Evolutionary conservation across 306 rosid species (phyloP).

Genomic region (Dalbergia cultrata): DNA sequence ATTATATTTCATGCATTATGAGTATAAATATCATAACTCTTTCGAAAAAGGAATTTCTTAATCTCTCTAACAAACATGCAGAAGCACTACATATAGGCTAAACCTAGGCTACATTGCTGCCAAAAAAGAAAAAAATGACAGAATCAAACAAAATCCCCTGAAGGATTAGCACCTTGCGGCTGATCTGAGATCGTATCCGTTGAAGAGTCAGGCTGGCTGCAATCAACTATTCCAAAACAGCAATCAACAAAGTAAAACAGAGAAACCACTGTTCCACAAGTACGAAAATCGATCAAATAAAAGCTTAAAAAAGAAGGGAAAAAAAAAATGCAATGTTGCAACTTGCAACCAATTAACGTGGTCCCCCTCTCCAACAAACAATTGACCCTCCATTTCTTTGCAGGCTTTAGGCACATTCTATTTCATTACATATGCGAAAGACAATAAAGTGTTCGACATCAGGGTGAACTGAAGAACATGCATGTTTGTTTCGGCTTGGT

Average conservation of each 20-base stretch:
- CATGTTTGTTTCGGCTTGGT: no score
- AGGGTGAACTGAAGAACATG: no score
- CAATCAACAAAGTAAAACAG: neutral
- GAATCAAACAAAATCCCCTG: neutral
- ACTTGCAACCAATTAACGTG: neutral
- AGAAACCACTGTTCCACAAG: neutral
- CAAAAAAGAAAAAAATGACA: no score
- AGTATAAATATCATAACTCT: no score
- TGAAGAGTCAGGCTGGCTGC: neutral
- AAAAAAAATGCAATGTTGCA: neutral
- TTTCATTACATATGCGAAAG: neutral
- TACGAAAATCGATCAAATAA: neutral
- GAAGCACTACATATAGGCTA: no score
- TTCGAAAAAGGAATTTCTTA: no score
- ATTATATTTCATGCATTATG: no score
- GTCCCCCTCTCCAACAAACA: neutral
- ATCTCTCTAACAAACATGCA: no score
- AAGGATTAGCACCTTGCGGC: no score
- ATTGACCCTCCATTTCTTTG: neutral
- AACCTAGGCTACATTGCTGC: no score
- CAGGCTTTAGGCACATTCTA: neutral
- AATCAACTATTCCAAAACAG: neutral
- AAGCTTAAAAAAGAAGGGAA: neutral
- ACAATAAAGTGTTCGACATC: no score
- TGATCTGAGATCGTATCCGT: neutral